These are phyloP conservation scores for Yamadazyma friedrichii DNA, from an alignment of 1,139 yeast species.

Conservation along the genomic window DNA sequence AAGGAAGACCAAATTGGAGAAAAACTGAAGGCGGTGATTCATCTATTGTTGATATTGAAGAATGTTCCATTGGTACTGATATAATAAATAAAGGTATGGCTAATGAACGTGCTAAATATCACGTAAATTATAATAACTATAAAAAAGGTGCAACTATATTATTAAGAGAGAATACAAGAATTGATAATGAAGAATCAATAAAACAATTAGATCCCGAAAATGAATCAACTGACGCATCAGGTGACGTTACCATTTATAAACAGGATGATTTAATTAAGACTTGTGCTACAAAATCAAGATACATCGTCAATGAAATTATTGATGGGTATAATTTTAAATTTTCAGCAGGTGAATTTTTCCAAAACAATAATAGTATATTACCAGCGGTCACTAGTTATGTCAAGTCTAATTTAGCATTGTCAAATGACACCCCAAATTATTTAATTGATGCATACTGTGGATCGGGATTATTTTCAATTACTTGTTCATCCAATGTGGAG, in stretches of 20 bases:
- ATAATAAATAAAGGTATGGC: constrained; percentile 71
- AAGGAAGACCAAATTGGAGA: constrained; percentile 75
- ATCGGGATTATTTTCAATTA: constrained; percentile 86
- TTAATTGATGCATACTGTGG: constrained; percentile 98
- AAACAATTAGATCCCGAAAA: constrained; percentile 22
- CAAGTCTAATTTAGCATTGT: constrained; percentile 53
- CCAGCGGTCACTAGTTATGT: constrained; percentile 83
- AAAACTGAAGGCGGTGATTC: constrained; percentile 49
- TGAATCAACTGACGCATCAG: constrained; percentile 45
- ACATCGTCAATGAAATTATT: constrained; percentile 76
- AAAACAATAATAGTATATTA: constrained; percentile 88
- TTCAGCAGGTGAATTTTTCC: constrained; percentile 94
- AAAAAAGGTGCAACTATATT: constrained; percentile 86
- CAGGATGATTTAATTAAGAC: constrained; percentile 36
- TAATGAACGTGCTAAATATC: constrained; percentile 63
- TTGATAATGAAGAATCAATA: constrained; percentile 23
- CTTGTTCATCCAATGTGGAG: constrained; percentile 77
- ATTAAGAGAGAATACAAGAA: constrained; percentile 71
- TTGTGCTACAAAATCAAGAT: constrained; percentile 70
- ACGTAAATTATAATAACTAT: constrained; percentile 50
- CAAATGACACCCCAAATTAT: constrained; percentile 31
- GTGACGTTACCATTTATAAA: constrained; percentile 26
- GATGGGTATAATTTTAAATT: constrained; percentile 76
- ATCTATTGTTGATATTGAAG: constrained; percentile 81
- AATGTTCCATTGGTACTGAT: constrained; percentile 84